Evolutionary conservation across 805 yeast genomes (phyloP).

Genomic region (Ogataea ganodermae): DNA sequence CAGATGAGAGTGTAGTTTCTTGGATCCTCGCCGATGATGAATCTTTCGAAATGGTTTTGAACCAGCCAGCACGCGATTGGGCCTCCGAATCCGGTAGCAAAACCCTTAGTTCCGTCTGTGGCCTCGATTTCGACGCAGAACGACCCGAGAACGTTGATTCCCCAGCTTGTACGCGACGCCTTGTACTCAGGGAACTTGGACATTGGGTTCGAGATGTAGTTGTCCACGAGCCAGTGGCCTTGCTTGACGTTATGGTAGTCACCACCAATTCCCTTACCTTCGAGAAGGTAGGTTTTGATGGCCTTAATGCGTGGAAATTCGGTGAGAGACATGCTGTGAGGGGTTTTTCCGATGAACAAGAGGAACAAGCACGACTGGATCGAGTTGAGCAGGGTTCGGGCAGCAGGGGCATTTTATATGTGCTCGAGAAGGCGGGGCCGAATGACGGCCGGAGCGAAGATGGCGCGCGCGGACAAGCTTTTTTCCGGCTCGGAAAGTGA

Average conservation of each 20-base stretch:
- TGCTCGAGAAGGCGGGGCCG: not conserved
- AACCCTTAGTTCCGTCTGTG: constrained; percentile 49
- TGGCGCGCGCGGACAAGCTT: too few relatives aligned
- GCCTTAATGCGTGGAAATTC: constrained; percentile 47
- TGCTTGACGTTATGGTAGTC: constrained; percentile 51
- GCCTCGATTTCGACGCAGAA: constrained; percentile 52
- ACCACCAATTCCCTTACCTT: constrained; percentile 51
- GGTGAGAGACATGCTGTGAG: constrained; percentile 24
- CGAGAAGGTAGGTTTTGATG: constrained; percentile 44
- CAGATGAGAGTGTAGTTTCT: constrained; percentile 46
- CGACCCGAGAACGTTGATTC: constrained; percentile 52
- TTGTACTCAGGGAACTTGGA: constrained; percentile 48
- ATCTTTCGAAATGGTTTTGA: constrained; percentile 47
- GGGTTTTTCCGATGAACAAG: not conserved
- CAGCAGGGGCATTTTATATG: not conserved
- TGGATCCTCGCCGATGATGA: constrained; percentile 49
- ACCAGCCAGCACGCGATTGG: constrained; percentile 51
- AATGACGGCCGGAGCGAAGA: not conserved
- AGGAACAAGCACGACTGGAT: too few relatives aligned
- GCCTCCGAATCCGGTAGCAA: constrained; percentile 57
- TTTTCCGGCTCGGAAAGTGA: too few relatives aligned
- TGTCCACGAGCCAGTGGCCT: constrained; percentile 54
- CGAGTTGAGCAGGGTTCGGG: not conserved
- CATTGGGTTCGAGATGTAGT: constrained; percentile 51
- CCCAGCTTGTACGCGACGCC: constrained; percentile 49